These are phyloP conservation scores for Trichosanthes truncata DNA, from an alignment of 306 rosid genomes.

Conservation along the genomic window DNA sequence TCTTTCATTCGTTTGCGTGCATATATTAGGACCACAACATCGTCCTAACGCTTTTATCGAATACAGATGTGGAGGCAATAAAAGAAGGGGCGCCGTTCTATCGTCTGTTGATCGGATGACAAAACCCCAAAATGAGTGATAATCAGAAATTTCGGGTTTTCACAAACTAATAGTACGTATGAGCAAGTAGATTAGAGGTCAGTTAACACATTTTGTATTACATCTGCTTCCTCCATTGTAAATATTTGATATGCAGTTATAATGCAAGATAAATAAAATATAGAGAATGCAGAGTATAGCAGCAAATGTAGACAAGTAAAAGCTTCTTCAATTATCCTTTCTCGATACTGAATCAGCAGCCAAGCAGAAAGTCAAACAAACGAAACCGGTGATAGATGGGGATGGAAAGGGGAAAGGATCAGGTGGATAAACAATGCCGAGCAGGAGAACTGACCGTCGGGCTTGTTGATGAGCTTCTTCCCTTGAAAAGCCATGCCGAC, in stretches of 20 bases:
- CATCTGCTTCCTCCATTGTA: neutral
- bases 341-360: neutral
- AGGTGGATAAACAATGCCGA: neutral
- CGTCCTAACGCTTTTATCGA: neutral
- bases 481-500: slow-evolving; percentile 51
- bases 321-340: neutral
- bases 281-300: neutral
- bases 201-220: neutral
- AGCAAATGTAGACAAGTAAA: neutral
- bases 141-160: neutral
- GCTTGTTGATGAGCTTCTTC: slow-evolving; percentile 87
- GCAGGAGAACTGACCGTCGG: slow-evolving; percentile 32
- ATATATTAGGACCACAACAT: neutral
- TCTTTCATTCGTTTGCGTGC: neutral
- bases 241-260: neutral
- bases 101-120: neutral
- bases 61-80: neutral
- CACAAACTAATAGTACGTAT: neutral
- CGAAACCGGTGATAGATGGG: neutral
- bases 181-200: neutral
- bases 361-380: neutral
- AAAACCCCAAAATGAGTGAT: neutral
- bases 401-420: neutral
- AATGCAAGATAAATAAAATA: neutral
- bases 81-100: neutral